These are phyloP conservation scores for Bruguiera parviflora DNA, from an alignment of 345 rosid species.

Conservation along the genomic window DNA sequence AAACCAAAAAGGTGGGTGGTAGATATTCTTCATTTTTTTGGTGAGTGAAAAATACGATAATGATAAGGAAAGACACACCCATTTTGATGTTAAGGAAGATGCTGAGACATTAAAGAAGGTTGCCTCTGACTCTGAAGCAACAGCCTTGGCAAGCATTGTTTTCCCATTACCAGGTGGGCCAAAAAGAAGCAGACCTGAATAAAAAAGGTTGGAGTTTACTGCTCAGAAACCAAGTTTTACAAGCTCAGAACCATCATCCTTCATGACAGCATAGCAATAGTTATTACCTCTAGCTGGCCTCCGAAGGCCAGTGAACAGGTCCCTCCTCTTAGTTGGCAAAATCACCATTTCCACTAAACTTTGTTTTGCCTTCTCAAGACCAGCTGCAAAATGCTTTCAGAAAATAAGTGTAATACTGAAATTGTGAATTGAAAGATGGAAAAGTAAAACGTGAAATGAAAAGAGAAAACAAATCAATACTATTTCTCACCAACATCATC, in stretches of 20 bases:
- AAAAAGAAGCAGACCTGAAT: conserved; percentile 83
- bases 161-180: conserved; percentile 99
- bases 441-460: neutral
- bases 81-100: conserved; percentile 91
- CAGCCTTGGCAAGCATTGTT: conserved; percentile 99
- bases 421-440: conserved; percentile 1
- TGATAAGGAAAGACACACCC: conserved; percentile 44
- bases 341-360: conserved; percentile 95
- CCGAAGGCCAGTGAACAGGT: conserved; percentile 92
- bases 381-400: conserved; percentile 52
- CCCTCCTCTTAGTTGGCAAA: conserved; percentile 85
- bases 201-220: conserved; percentile 12
- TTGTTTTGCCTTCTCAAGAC: conserved; percentile 96
- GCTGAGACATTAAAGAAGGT: conserved; percentile 96
- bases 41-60: too few relatives aligned
- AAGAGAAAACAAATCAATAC: neutral
- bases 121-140: conserved; percentile 93
- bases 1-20: too few relatives aligned
- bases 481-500: conserved; percentile 85
- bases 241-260: conserved; percentile 1
- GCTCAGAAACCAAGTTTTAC: conserved; percentile 10
- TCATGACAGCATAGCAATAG: conserved; percentile 3
- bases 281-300: conserved; percentile 89
- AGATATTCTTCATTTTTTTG: neutral
- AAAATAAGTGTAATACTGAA: conserved; percentile 10